These are phyloP conservation scores for Aspergillus candidus DNA, from an alignment of 2,329 filamentous ascomycete species.

Conservation along the genomic window DNA sequence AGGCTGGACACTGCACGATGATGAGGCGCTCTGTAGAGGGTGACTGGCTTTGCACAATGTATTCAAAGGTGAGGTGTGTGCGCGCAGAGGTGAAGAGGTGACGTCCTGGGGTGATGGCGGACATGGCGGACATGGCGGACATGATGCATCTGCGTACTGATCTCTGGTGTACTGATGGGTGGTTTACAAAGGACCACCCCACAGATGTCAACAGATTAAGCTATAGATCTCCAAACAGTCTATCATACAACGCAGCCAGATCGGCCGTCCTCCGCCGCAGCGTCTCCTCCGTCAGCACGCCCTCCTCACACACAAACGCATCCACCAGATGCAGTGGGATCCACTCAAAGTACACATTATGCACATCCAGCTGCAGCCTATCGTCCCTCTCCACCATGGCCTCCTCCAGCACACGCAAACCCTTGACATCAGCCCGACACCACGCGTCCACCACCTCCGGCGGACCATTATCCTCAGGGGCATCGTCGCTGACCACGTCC, in stretches of 20 bases:
- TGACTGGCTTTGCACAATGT: slow-evolving; percentile 8
- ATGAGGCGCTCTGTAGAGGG: slow-evolving; percentile 6
- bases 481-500: slow-evolving; percentile 42
- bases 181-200: slow-evolving; percentile 6
- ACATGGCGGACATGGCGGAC: slow-evolving; percentile 15
- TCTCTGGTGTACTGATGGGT: slow-evolving; percentile 17
- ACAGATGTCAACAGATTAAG: neutral
- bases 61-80: slow-evolving; percentile 15
- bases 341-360: slow-evolving; percentile 57
- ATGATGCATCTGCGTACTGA: slow-evolving; percentile 22
- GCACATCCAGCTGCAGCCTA: slow-evolving; percentile 26
- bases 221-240: slow-evolving; percentile 18
- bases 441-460: slow-evolving; percentile 48
- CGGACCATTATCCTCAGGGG: slow-evolving; percentile 49
- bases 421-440: slow-evolving; percentile 27
- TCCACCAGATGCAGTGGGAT: slow-evolving; percentile 48
- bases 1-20: slow-evolving; percentile 20
- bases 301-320: slow-evolving; percentile 51
- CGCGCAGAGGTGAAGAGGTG: slow-evolving; percentile 13
- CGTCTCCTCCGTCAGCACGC: slow-evolving; percentile 25
- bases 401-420: slow-evolving; percentile 16
- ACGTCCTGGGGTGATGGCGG: slow-evolving; percentile 7
- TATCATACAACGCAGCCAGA: slow-evolving; percentile 13
- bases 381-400: slow-evolving; percentile 6
- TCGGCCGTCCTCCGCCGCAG: slow-evolving; percentile 21